Conservation (phyloP, 139 green algal genomes). For the Nannochloris sp. region DNA sequence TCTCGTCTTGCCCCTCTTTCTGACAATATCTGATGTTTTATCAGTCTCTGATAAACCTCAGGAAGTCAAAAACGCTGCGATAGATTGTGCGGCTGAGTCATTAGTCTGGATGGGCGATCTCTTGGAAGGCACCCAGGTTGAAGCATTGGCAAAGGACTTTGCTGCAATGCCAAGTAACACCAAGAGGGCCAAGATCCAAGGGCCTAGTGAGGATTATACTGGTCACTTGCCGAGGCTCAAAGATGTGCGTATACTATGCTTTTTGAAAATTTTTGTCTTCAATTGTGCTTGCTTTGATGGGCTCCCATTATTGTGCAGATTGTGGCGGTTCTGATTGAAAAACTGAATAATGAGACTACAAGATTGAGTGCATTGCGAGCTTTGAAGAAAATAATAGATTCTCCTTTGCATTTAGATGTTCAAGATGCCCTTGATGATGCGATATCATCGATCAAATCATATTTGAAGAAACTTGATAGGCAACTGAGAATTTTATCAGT, state of each 20-base stretch:
- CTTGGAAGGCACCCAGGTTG: slow-evolving; percentile 17
- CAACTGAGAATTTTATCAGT: slow-evolving; percentile 72
- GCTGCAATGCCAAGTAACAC: slow-evolving; percentile 23
- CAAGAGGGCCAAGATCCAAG: not conserved
- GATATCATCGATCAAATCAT: slow-evolving; percentile 65
- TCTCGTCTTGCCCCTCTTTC: slow-evolving; percentile 44
- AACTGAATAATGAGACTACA: slow-evolving; percentile 86
- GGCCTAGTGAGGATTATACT: not conserved
- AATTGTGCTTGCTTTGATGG: too few relatives aligned
- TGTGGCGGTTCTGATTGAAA: slow-evolving; percentile 71
- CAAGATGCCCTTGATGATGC: slow-evolving; percentile 24
- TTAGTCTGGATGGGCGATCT: slow-evolving; percentile 62
- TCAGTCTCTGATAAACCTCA: slow-evolving; percentile 69
- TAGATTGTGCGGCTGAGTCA: slow-evolving; percentile 48
- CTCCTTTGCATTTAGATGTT: slow-evolving; percentile 44
- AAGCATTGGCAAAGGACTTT: slow-evolving; percentile 23
- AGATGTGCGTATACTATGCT: not conserved
- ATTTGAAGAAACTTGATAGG: slow-evolving; percentile 87
- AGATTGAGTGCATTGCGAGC: slow-evolving; percentile 74
- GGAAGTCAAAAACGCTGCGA: slow-evolving; percentile 86
- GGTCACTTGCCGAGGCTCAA: not conserved
- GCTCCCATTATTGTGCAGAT: slow-evolving; percentile 11
- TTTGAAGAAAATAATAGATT: slow-evolving; percentile 55
- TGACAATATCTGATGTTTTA: slow-evolving; percentile 27
- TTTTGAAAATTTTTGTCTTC: too few relatives aligned